Base-by-base conservation (phyloP, 2,329 filamentous ascomycete genomes). In the Paecilomyces sp. region DNA sequence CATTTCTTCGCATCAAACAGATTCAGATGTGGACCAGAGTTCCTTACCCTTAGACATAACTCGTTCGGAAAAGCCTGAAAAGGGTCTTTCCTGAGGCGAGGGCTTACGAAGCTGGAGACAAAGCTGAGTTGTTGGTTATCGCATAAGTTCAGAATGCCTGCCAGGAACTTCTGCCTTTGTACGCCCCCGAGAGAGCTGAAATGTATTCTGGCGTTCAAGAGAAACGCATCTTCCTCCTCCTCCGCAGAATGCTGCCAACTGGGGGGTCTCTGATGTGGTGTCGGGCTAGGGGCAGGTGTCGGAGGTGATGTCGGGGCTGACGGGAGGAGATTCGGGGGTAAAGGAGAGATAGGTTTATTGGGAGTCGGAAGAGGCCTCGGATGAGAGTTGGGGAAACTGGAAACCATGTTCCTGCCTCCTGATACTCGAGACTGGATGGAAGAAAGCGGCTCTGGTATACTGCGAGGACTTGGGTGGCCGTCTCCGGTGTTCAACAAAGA, bases 111-210 rank as follows among this genome's bases (percentile, higher is more conserved):
- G 73, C 95, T 91, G 67, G 95, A 91, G 22, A 99, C 92, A 72
- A 97, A 97, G 76, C 92, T 96, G 65, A 99, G 82, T 74, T 96
- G 89, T 70, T 95, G 92, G 68, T 91, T 97, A 67, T 95, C 95
- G 79, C 94, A 99, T 67, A 96, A 84, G 70, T 96, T 96, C 64
- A 99, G 80, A 60, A 99, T 80, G 72, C 96, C 92, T 56, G 91
- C 91, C 61, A 99, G 80, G 68, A 96, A 85, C 47, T 90, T 85
- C 68, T 92, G 90, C 60, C 90, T 86, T 75, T 93, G 89, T 0
- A 86, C 84, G 25, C 88, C 85, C 60, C 87, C 88, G 74, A 91
- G 87, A 58, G 88, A 85, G 68, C 87, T 86, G 71, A 97, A 97
- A 68, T 92, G 86, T 62, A 88, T 84, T 62, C 90, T 85, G 60